These are phyloP conservation scores for Thermomucor indicae-seudaticae DNA, from an alignment of 371 early-diverging fungal genomes.

Conservation along the genomic window DNA sequence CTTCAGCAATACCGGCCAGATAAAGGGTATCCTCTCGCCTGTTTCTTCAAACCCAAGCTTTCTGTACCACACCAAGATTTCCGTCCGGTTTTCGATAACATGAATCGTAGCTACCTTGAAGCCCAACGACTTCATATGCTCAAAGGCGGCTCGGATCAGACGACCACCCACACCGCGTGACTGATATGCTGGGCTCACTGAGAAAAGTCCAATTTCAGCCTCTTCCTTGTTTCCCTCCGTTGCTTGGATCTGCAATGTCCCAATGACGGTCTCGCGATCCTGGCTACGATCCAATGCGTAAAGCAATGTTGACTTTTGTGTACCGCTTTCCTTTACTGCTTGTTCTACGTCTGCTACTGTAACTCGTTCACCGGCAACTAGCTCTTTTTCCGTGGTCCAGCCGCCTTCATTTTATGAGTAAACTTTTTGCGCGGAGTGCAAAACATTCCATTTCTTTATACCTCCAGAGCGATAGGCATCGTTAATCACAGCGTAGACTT, in stretches of 20 bases:
- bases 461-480: conserved; percentile 18
- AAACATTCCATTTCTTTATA: neutral
- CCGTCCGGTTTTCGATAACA: conserved; percentile 46
- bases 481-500: conserved; percentile 10
- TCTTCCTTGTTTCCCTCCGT: conserved; percentile 3
- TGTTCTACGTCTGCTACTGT: conserved; percentile 20
- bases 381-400: conserved; percentile 39
- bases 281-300: conserved; percentile 13
- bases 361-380: conserved; percentile 29
- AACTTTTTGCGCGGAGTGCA: neutral
- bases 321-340: conserved; percentile 15
- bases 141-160: conserved; percentile 40
- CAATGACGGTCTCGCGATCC: conserved; percentile 21
- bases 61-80: conserved; percentile 49
- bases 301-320: conserved; percentile 25
- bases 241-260: conserved; percentile 36
- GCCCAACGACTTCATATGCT: conserved; percentile 27
- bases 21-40: conserved; percentile 39
- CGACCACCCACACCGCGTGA: conserved; percentile 54
- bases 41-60: conserved; percentile 50
- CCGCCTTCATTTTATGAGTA: conserved; percentile 17
- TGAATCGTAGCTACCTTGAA: conserved; percentile 36
- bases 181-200: conserved; percentile 46
- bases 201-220: conserved; percentile 45
- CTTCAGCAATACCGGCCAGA: conserved; percentile 32